Evolutionary conservation across 2,329 filamentous ascomycete genomes (phyloP).

Genomic region (Clarireedia hainanense): DNA sequence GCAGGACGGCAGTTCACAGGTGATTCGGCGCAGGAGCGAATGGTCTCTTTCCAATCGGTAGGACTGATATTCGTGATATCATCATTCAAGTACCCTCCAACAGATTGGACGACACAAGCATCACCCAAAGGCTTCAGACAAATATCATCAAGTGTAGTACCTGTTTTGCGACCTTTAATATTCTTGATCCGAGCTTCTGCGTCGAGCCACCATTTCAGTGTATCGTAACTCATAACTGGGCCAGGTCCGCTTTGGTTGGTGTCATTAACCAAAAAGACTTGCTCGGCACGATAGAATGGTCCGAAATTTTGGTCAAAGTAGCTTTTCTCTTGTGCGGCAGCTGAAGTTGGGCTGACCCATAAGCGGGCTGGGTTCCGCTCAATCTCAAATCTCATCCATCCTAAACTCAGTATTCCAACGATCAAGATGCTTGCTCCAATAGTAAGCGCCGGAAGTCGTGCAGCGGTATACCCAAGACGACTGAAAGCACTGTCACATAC

Average conservation of each 20-base stretch:
- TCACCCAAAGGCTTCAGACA: constrained; percentile 91
- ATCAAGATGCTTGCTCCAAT: constrained; percentile 69
- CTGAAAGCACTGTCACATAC: constrained; percentile 75
- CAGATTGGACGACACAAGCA: constrained; percentile 85
- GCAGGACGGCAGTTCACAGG: constrained; percentile 81
- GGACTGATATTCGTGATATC: constrained; percentile 54
- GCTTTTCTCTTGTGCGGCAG: constrained; percentile 82
- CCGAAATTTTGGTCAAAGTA: constrained; percentile 94
- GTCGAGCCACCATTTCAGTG: constrained; percentile 86
- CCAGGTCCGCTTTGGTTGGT: constrained; percentile 54
- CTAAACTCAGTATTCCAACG: constrained; percentile 72
- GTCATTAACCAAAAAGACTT: constrained; percentile 90
- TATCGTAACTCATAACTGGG: constrained; percentile 82
- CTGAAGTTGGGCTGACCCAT: constrained; percentile 93
- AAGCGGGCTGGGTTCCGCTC: constrained; percentile 84
- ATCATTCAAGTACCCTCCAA: constrained; percentile 81
- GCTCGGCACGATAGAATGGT: constrained; percentile 90
- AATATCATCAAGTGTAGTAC: constrained; percentile 68
- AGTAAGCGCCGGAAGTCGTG: constrained; percentile 76
- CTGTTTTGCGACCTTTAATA: constrained; percentile 61
- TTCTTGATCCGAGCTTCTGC: constrained; percentile 71
- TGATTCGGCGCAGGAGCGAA: constrained; percentile 66
- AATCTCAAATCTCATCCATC: constrained; percentile 82
- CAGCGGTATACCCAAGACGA: constrained; percentile 70
- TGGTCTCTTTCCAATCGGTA: constrained; percentile 61